Evolutionary conservation across 306 rosid genomes (phyloP).

Genomic region (Quillaja saponaria): DNA sequence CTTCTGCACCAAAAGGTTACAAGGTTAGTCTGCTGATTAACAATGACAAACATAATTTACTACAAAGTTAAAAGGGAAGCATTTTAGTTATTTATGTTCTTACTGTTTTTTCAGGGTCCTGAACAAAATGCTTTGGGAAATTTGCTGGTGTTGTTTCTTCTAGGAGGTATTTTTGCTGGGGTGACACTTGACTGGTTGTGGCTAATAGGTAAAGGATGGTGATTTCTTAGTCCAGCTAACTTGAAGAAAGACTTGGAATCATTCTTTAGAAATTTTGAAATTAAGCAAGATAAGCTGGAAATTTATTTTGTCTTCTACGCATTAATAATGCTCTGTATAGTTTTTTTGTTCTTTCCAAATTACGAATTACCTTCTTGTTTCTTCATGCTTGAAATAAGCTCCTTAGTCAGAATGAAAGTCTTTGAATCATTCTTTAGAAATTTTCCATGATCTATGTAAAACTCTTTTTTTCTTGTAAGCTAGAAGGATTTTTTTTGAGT

Average conservation of each 20-base stretch:
- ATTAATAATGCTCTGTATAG: background rate
- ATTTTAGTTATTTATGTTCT: background rate
- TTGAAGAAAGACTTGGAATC: background rate
- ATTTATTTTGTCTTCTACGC: background rate
- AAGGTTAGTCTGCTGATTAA: constrained; percentile 47
- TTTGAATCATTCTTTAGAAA: too few relatives aligned
- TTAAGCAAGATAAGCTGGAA: background rate
- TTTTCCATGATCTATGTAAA: too few relatives aligned
- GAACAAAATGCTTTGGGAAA: constrained; percentile 98
- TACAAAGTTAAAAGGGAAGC: background rate
- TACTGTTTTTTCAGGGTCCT: constrained; percentile 62
- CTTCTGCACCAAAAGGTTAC: constrained; percentile 90
- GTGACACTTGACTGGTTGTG: constrained; percentile 89
- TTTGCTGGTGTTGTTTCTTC: constrained; percentile 66
- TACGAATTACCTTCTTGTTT: too few relatives aligned
- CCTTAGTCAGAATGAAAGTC: too few relatives aligned
- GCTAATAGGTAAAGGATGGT: constrained; percentile 97
- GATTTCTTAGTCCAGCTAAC: constrained; percentile 17
- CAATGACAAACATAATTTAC: background rate
- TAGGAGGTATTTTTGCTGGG: constrained; percentile 81
- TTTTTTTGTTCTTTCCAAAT: background rate
- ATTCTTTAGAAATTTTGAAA: background rate
- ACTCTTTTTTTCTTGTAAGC: too few relatives aligned
- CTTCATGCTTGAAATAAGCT: background rate
- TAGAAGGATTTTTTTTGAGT: background rate